phyloP scores from a whole-genome alignment of 2,329 filamentous ascomycete species.

The Alternaria hordeiaustralica region DNA sequence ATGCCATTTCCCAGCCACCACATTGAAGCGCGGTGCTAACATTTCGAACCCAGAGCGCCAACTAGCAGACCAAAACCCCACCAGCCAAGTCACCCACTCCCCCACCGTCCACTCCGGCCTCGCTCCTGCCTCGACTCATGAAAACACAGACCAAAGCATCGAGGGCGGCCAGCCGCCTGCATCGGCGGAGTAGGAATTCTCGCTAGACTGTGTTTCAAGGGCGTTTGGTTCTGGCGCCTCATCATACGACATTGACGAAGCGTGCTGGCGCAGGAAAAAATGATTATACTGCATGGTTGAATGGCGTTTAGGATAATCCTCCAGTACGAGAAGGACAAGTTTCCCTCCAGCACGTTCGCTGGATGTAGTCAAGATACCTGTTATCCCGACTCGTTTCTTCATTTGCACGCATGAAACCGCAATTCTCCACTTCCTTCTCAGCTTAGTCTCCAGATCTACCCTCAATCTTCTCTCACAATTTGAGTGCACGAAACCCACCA shows the following conservation, averaged over 20 bases:
- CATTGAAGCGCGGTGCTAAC: background rate
- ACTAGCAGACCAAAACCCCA: slow-evolving; percentile 41
- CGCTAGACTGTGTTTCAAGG: background rate
- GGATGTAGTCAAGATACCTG: background rate
- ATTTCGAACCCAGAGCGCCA: slow-evolving; percentile 40
- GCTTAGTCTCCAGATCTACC: background rate
- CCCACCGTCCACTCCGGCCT: slow-evolving; percentile 38
- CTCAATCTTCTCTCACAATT: background rate
- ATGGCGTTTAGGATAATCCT: background rate
- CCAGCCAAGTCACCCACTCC: slow-evolving; percentile 38
- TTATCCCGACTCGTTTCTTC: background rate
- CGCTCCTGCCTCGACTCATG: slow-evolving; percentile 27
- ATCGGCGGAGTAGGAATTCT: slow-evolving; percentile 4
- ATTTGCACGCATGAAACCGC: background rate
- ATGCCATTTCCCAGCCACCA: slow-evolving; percentile 11
- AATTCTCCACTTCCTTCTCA: background rate
- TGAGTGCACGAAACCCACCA: background rate
- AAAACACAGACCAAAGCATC: slow-evolving; percentile 10
- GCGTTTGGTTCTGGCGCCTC: slow-evolving; percentile 1
- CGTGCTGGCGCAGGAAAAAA: background rate
- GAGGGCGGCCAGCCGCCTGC: slow-evolving; percentile 1
- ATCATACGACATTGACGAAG: background rate
- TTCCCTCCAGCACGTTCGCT: background rate
- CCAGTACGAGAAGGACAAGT: background rate
- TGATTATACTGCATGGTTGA: background rate